Evolutionary conservation across 306 rosid genomes (phyloP).

Genomic region (Cajanus cajan): DNA sequence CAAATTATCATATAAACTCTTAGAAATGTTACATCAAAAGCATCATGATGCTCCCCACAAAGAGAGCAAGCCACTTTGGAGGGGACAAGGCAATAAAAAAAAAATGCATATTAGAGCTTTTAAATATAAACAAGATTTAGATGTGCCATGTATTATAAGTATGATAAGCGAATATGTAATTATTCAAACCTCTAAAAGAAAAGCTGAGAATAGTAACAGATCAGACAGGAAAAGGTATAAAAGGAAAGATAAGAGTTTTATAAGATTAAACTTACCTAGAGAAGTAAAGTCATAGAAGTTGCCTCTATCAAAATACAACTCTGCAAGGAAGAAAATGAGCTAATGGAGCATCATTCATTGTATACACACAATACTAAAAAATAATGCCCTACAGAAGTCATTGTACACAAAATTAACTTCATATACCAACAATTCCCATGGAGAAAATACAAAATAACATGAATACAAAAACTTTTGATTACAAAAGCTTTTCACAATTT

Average conservation of each 20-base stretch:
- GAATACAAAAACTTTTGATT: neutral
- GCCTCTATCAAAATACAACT: constrained; percentile 1
- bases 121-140: neutral
- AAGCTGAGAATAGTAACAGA: neutral
- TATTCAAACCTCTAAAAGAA: neutral
- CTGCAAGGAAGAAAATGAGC: neutral
- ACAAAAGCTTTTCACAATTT: too few relatives aligned
- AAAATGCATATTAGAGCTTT: neutral
- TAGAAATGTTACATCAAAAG: neutral
- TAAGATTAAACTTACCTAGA: neutral
- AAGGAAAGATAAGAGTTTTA: neutral
- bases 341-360: neutral
- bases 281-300: constrained; percentile 14
- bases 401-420: neutral
- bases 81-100: neutral
- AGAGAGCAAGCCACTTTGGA: neutral
- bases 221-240: neutral
- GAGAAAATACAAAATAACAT: neutral
- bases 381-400: neutral
- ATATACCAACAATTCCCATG: neutral
- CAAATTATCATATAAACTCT: neutral
- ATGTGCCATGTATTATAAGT: neutral
- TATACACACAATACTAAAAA: neutral
- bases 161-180: neutral
- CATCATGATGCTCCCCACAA: neutral